phyloP scores from a whole-genome alignment of 352 stramenopile species.

The Elongisporangium senticosum region DNA sequence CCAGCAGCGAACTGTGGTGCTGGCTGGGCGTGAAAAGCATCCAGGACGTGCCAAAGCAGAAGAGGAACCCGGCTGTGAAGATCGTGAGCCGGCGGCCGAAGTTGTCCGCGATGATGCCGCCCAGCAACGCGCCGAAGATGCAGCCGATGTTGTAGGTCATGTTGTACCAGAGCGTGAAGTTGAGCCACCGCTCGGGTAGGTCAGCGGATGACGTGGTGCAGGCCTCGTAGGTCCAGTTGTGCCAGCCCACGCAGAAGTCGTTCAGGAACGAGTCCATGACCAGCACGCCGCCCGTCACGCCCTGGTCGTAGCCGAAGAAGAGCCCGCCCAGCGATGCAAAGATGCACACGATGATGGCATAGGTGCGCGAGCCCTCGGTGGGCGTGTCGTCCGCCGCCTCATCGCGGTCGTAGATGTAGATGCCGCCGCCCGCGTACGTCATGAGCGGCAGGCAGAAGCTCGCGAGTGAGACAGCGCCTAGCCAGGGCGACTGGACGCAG shows the following conservation, averaged over 20 bases:
- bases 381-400: constrained; percentile 1
- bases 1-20: constrained; percentile 11
- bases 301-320: constrained; percentile 39
- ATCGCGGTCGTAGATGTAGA: constrained; percentile 2
- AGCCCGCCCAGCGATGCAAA: constrained; percentile 31
- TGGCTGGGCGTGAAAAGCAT: constrained; percentile 12
- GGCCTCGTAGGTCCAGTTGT: constrained; percentile 15
- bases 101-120: constrained; percentile 23
- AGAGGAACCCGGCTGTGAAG: constrained; percentile 25
- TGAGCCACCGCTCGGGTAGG: constrained; percentile 20
- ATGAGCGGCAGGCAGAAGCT: neutral
- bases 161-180: constrained; percentile 28
- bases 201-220: constrained; percentile 12
- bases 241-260: constrained; percentile 27
- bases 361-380: constrained; percentile 20
- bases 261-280: constrained; percentile 31
- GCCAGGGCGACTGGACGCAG: neutral
- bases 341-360: constrained; percentile 32
- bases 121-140: constrained; percentile 24
- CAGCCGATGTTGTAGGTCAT: constrained; percentile 30
- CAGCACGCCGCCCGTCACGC: constrained; percentile 29
- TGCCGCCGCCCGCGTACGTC: constrained; percentile 4
- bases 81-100: constrained; percentile 24
- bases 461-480: neutral
- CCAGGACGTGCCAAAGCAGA: constrained; percentile 24